Conservation (phyloP, 2,329 filamentous ascomycete species). For the Ceratocystis colombiana region DNA sequence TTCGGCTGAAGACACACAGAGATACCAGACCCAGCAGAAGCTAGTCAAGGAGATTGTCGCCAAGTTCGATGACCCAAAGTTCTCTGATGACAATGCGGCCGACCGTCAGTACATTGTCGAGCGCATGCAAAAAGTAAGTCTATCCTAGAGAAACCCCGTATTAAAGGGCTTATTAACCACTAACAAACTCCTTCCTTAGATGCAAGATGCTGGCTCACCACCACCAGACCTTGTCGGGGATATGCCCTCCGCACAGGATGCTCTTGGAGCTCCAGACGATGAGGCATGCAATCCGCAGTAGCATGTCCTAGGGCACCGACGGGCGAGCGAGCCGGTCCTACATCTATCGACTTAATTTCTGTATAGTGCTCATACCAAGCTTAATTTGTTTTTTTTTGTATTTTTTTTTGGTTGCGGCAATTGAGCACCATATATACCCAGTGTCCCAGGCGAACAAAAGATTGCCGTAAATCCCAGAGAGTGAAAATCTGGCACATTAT, state of each 20-base stretch:
- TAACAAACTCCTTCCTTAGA: slow-evolving; percentile 44
- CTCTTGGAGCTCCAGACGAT: slow-evolving; percentile 50
- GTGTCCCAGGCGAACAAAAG: not conserved
- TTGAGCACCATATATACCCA: not conserved
- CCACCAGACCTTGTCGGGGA: slow-evolving; percentile 86
- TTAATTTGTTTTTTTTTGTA: slow-evolving; percentile 2
- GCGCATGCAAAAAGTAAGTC: slow-evolving; percentile 84
- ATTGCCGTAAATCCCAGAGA: not conserved
- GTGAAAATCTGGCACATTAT: not conserved
- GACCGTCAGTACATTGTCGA: slow-evolving; percentile 92
- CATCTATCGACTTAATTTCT: not conserved
- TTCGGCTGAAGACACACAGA: slow-evolving; percentile 59
- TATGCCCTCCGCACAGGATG: slow-evolving; percentile 72
- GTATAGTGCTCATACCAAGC: not conserved
- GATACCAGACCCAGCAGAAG: slow-evolving; percentile 70
- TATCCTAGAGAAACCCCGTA: slow-evolving; percentile 11
- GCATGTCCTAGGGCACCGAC: slow-evolving; percentile 24
- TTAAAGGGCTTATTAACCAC: not conserved
- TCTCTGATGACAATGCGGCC: slow-evolving; percentile 67
- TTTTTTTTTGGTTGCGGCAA: not conserved
- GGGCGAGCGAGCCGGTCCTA: not conserved
- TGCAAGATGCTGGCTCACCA: slow-evolving; percentile 90
- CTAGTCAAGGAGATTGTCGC: slow-evolving; percentile 77
- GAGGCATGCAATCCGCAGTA: slow-evolving; percentile 51
- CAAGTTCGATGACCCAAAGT: slow-evolving; percentile 75